phyloP scores from a whole-genome alignment of 768 basidiomycete species.

The Arthromyces matolae region DNA sequence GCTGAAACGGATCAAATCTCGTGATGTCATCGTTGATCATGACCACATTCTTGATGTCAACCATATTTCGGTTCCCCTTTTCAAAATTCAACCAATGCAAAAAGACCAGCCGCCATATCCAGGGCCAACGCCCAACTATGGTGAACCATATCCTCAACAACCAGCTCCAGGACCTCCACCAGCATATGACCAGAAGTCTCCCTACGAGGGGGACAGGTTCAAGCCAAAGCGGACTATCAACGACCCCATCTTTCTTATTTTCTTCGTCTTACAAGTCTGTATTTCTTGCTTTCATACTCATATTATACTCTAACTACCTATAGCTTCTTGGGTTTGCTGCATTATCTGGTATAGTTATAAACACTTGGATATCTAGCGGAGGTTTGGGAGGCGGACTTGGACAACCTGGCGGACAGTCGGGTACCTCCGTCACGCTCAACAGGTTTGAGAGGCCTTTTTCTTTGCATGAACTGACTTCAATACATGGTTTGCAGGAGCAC shows the following conservation, averaged over 20 bases:
- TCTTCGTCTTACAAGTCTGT: conserved; percentile 69
- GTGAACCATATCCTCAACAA: conserved; percentile 20
- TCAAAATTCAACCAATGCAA: conserved; percentile 16
- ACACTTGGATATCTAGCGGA: conserved; percentile 56
- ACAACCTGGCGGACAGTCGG: conserved; percentile 50
- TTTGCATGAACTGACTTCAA: background rate
- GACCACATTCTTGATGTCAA: no score
- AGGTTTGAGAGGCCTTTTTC: conserved; percentile 35
- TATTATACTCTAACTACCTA: background rate
- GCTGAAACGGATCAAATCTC: no score
- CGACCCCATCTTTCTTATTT: conserved; percentile 64
- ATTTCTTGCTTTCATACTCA: background rate
- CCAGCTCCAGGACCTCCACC: conserved; percentile 20
- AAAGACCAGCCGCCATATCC: conserved; percentile 29
- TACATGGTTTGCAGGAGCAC: conserved; percentile 49
- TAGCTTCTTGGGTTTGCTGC: conserved; percentile 68
- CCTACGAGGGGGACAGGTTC: conserved; percentile 61
- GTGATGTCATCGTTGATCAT: no score
- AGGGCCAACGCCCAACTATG: conserved; percentile 39
- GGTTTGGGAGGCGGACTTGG: conserved; percentile 76
- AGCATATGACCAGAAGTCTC: conserved; percentile 40
- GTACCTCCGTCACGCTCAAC: conserved; percentile 62
- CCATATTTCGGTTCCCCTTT: no score
- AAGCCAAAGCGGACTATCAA: conserved; percentile 66
- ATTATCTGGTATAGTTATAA: conserved; percentile 61